Base-by-base conservation (phyloP, 495 filamentous ascomycete species). In the Aspergillus leporis region DNA sequence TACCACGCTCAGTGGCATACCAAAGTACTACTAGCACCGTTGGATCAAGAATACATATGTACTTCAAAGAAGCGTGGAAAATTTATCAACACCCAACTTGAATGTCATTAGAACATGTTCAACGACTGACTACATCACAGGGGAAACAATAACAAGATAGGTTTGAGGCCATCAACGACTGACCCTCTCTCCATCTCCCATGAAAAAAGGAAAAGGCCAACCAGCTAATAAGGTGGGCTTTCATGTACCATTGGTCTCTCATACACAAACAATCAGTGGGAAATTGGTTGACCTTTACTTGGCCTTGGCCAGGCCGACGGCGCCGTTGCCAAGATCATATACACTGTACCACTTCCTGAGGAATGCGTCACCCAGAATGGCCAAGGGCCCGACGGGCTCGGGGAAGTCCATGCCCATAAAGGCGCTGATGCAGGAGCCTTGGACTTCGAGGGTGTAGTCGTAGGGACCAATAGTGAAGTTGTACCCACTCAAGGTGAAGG, bases 341-440 rank as follows among this genome's bases (percentile, higher is more conserved):
- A 98, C 89, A 58, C 91, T 96, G 84, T 98, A 99, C 86, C 90
- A 99, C 75, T 81, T 91, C 74, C 95, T 85, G 70, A 99, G 85
- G 90, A 99, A 99, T 48, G 95, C 89, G 74, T 99, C 95, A 66
- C 95, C 95, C 32, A 99, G 85, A 60, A 99, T 98, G 46, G 91
- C 95, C 52, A 99, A 83, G 56, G 95, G 95, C 16, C 95, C 94
- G 59, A 89, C 87, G 19, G 92, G 92, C 66, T 88, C 89, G 22
- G 90, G 91, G 84, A 97, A 90, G 75, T 98, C 94, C 89, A 97
- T 96, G 64, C 93, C 93, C 86, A 96, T 93, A 81, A 99, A 96
- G 61, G 90, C 87, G 51, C 91, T 96, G 77, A 99, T 96, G 79
- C 95, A 99, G 69, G 87, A 91, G 60, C 95, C 94, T 70, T 91